A percentile compares a stretch with the other conserved stretches of the same genome.
These are phyloP conservation scores for Sextonia rubra DNA, from an alignment of 164 flowering plant species.

Conservation along the genomic window DNA sequence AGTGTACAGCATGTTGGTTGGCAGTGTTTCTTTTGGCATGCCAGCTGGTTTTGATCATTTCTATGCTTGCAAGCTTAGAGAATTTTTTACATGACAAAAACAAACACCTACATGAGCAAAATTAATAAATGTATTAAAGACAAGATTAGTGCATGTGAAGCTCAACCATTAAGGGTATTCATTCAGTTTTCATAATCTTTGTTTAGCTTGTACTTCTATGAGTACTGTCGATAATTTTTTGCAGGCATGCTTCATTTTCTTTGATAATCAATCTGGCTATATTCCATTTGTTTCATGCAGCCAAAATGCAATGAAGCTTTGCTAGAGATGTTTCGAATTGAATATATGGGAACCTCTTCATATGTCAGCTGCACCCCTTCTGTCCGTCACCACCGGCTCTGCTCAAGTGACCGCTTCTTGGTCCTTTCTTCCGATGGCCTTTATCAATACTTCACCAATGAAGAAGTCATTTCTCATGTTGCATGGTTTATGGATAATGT, in stretches of 20 bases:
- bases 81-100: neutral
- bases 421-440: conserved; percentile 72
- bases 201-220: neutral
- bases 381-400: conserved; percentile 49
- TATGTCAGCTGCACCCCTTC: conserved; percentile 55
- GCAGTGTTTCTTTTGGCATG: neutral
- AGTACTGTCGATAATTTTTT: neutral
- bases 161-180: no score
- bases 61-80: neutral
- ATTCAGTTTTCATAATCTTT: neutral
- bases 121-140: neutral
- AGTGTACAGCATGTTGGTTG: neutral
- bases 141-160: neutral
- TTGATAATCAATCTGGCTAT: neutral
- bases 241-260: neutral
- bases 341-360: conserved; percentile 54
- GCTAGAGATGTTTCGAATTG: conserved; percentile 51
- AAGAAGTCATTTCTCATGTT: conserved; percentile 69
- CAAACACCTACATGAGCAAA: neutral
- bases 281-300: conserved; percentile 32
- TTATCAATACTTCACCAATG: conserved; percentile 68
- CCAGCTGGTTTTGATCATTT: neutral
- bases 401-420: conserved; percentile 57
- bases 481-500: conserved; percentile 60
- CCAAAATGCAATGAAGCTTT: conserved; percentile 57